phyloP scores from a whole-genome alignment of 306 rosid species.

The Cicer cuneatum region DNA sequence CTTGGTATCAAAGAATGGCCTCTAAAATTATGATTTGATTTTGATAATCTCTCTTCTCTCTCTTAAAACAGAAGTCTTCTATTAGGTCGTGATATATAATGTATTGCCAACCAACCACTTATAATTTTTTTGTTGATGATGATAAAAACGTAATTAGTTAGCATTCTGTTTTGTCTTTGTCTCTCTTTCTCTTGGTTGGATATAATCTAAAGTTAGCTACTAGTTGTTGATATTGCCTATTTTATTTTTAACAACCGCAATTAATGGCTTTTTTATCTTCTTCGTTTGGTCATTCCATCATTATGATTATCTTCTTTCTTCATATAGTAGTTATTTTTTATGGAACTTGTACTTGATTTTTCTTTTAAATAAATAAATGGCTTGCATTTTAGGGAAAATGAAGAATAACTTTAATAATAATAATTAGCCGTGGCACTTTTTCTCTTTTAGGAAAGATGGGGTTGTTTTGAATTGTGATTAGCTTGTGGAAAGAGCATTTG shows the following conservation, averaged over 20 bases:
- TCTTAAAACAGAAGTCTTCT: constrained; percentile 43
- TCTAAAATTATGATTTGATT: constrained; percentile 37
- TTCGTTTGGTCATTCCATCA: constrained; percentile 39
- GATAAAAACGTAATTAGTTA: constrained; percentile 54
- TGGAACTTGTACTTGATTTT: constrained; percentile 44
- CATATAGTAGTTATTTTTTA: constrained; percentile 44
- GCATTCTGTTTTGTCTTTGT: constrained; percentile 53
- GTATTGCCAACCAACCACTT: constrained; percentile 46
- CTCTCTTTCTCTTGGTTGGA: constrained; percentile 52
- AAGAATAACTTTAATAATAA: constrained; percentile 35
- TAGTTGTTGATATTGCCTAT: constrained; percentile 51
- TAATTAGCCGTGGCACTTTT: constrained; percentile 14
- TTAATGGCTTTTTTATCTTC: constrained; percentile 30
- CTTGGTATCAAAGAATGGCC: constrained; percentile 55
- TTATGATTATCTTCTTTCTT: constrained; percentile 49
- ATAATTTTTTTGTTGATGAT: constrained; percentile 34
- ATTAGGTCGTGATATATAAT: constrained; percentile 43
- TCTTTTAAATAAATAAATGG: constrained; percentile 39
- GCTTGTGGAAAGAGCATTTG: constrained; percentile 41
- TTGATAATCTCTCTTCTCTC: constrained; percentile 29
- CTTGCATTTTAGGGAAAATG: constrained; percentile 56
- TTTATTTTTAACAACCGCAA: constrained; percentile 41
- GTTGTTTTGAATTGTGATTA: constrained; percentile 51
- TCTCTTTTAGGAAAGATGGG: constrained; percentile 47
- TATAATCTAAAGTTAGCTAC: constrained; percentile 57